Conservation (phyloP, 495 filamentous ascomycete genomes). For the Lasiosphaeris hirsuta region DNA sequence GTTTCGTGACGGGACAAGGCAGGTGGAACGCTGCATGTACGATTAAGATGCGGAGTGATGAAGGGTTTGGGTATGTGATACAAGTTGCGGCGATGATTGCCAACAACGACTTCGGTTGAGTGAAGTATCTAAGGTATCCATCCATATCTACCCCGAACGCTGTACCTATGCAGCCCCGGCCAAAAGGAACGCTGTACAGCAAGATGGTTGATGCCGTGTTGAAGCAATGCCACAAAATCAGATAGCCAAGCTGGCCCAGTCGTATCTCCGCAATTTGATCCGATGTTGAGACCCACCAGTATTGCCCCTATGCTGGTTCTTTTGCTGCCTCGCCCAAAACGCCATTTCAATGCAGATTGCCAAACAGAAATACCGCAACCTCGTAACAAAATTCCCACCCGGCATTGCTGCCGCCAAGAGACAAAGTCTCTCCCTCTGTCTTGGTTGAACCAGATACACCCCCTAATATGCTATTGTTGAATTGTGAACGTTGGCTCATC, state of each 20-base stretch:
- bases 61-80: neutral
- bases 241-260: conserved; percentile 12
- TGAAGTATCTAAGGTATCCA: neutral
- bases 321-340: conserved; percentile 12
- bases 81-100: neutral
- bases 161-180: neutral
- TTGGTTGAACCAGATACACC: conserved; percentile 21
- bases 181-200: neutral
- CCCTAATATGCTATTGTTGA: conserved; percentile 3
- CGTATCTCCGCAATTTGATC: neutral
- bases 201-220: conserved; percentile 19
- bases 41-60: no score
- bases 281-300: conserved; percentile 32
- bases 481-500: neutral
- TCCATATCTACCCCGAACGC: neutral
- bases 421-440: conserved; percentile 2
- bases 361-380: conserved; percentile 5
- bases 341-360: conserved; percentile 22
- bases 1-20: conserved; percentile 27
- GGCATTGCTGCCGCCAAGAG: conserved; percentile 14
- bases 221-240: conserved; percentile 19
- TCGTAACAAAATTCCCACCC: neutral
- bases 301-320: neutral
- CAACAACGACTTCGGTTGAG: neutral
- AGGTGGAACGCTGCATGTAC: no score